These are phyloP conservation scores for Eleusine indica DNA, from an alignment of 176 grass and related monocot species.

Conservation along the genomic window DNA sequence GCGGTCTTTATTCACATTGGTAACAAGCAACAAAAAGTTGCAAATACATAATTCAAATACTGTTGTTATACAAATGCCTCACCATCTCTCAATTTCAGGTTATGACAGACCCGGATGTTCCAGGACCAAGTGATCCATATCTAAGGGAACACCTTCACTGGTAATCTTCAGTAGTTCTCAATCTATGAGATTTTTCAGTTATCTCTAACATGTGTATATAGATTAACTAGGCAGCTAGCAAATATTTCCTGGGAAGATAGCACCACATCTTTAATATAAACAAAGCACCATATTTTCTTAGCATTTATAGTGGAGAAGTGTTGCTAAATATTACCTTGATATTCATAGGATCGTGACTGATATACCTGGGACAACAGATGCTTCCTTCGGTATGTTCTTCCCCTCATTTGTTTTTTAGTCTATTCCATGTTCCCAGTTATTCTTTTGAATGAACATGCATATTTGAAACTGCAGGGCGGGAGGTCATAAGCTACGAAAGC, in stretches of 20 bases:
- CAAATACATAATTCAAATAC: background rate
- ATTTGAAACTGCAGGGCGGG: slow-evolving; percentile 55
- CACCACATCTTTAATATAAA: slow-evolving; percentile 3
- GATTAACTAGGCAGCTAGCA: slow-evolving; percentile 26
- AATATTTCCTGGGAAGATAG: slow-evolving; percentile 30
- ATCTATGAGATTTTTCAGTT: background rate
- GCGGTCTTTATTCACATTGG: slow-evolving; percentile 93
- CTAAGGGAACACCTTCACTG: slow-evolving; percentile 92
- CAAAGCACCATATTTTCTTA: slow-evolving; percentile 16
- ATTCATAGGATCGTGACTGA: slow-evolving; percentile 86
- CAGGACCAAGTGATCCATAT: slow-evolving; percentile 95
- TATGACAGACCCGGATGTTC: slow-evolving; percentile 97
- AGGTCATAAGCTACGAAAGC: slow-evolving; percentile 76
- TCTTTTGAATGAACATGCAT: background rate
- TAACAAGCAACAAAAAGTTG: slow-evolving; percentile 31
- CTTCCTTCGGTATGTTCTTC: slow-evolving; percentile 70
- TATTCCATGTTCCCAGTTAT: slow-evolving; percentile 5
- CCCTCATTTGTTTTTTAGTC: slow-evolving; percentile 2
- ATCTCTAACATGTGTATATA: slow-evolving; percentile 6
- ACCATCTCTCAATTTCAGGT: slow-evolving; percentile 54
- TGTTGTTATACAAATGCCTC: slow-evolving; percentile 9
- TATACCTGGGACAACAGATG: slow-evolving; percentile 95
- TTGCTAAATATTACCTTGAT: slow-evolving; percentile 42
- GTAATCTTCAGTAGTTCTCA: slow-evolving; percentile 47
- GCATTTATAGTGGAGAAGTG: background rate